Percentiles rank a stretch among this genome's conserved stretches.
These are phyloP conservation scores for Glycine tomentella DNA, from an alignment of 306 rosid species.

Conservation along the genomic window DNA sequence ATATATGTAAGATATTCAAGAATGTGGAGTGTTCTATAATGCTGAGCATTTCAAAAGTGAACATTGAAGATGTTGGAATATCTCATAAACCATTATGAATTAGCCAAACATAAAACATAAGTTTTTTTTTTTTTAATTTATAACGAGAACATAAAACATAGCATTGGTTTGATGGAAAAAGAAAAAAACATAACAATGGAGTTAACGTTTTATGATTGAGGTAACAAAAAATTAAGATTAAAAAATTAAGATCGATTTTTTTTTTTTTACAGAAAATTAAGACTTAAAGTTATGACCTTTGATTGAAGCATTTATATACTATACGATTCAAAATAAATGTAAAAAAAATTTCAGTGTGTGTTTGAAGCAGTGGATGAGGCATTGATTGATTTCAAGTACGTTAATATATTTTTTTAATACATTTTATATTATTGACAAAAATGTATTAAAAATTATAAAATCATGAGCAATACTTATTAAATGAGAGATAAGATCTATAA, in stretches of 20 bases:
- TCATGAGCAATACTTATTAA: background rate
- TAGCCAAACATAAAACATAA: background rate
- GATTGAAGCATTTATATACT: background rate
- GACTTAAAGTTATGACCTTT: background rate
- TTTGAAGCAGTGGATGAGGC: no score
- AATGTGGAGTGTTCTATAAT: background rate
- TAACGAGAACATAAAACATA: no score
- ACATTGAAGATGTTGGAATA: slow-evolving; percentile 11
- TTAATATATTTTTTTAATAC: background rate
- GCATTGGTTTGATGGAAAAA: no score
- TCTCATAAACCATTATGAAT: slow-evolving; percentile 1
- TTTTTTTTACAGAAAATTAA: no score
- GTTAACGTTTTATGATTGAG: no score
- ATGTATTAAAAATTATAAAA: background rate
- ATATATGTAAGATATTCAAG: no score
- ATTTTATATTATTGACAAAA: background rate
- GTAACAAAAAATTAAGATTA: no score
- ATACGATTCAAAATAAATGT: background rate
- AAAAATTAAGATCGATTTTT: no score
- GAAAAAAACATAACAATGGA: no score
- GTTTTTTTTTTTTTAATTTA: no score
- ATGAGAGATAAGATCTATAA: background rate
- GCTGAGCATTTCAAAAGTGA: slow-evolving; percentile 22
- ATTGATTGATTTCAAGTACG: no score
- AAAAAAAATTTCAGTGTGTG: no score